These are phyloP conservation scores for Apiospora aurea DNA, from an alignment of 2,329 filamentous ascomycete species.

Conservation along the genomic window DNA sequence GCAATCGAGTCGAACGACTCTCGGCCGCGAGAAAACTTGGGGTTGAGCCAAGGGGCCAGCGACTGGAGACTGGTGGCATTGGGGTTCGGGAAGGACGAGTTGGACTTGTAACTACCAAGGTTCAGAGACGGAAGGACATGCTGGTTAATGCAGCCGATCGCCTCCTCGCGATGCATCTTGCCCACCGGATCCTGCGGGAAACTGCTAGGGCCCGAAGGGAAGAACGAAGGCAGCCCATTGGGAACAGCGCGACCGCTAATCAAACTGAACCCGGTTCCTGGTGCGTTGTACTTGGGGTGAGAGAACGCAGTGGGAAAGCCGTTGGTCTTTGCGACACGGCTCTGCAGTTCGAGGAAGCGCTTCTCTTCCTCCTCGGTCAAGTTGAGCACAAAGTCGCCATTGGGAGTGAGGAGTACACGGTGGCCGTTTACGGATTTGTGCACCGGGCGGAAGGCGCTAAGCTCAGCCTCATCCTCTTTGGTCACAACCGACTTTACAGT, in stretches of 20 bases:
- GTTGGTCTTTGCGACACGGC: conserved; percentile 57
- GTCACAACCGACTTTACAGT: conserved; percentile 56
- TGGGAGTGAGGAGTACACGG: conserved; percentile 76
- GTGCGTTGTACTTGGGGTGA: conserved; percentile 62
- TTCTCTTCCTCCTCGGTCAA: conserved; percentile 73
- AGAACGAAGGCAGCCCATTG: conserved; percentile 68
- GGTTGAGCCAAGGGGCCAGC: conserved; percentile 44
- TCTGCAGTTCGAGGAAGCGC: conserved; percentile 73
- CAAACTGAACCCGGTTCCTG: conserved; percentile 64
- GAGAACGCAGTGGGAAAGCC: conserved; percentile 63
- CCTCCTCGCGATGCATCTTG: conserved; percentile 72
- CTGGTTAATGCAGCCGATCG: conserved; percentile 73
- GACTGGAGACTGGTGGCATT: conserved; percentile 60
- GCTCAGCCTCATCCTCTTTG: conserved; percentile 60
- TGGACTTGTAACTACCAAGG: conserved; percentile 55
- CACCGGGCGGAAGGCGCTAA: conserved; percentile 65
- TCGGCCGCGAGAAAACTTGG: conserved; percentile 30
- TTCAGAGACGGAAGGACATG: conserved; percentile 69
- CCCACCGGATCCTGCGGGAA: conserved; percentile 64
- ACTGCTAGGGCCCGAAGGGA: conserved; percentile 56
- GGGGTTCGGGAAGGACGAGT: conserved; percentile 44
- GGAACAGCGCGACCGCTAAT: conserved; percentile 71
- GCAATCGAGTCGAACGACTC: conserved; percentile 11
- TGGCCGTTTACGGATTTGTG: conserved; percentile 69
- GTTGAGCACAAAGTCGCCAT: conserved; percentile 78